Evolutionary conservation across 1,284 basidiomycete genomes (phyloP).

Genomic region (Ceratobasidium sp.): DNA sequence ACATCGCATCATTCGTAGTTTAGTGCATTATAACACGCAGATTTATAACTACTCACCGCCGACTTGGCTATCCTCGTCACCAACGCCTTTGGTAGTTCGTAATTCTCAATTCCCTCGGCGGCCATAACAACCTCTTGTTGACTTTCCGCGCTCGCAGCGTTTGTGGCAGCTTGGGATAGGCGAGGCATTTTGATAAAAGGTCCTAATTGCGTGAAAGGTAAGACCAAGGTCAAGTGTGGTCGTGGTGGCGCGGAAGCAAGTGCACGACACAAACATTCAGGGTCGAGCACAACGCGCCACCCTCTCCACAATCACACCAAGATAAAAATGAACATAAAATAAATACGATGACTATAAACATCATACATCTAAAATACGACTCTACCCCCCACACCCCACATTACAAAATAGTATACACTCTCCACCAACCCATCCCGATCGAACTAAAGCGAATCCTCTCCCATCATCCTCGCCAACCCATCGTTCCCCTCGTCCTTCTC

Average conservation of each 20-base stretch:
- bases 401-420: constrained; percentile 20
- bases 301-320: too few relatives aligned
- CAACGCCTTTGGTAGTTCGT: constrained; percentile 84
- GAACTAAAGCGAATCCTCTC: constrained; percentile 57
- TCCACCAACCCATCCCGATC: neutral
- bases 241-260: neutral
- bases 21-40: too few relatives aligned
- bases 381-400: neutral
- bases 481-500: constrained; percentile 78
- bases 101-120: constrained; percentile 86
- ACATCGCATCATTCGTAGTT: neutral
- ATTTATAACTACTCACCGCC: constrained; percentile 66
- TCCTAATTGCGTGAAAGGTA: neutral
- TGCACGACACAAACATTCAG: constrained; percentile 1
- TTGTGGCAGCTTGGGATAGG: constrained; percentile 31
- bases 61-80: constrained; percentile 87
- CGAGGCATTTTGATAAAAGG: constrained; percentile 21
- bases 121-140: constrained; percentile 74
- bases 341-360: constrained; percentile 1
- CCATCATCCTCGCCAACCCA: constrained; percentile 77
- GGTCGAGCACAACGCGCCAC: neutral
- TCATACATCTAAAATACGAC: neutral
- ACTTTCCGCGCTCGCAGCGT: constrained; percentile 64
- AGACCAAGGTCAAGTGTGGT: neutral
- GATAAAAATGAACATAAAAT: neutral